Conservation (phyloP, 768 basidiomycete species). For the Pholiota molesta region DNA sequence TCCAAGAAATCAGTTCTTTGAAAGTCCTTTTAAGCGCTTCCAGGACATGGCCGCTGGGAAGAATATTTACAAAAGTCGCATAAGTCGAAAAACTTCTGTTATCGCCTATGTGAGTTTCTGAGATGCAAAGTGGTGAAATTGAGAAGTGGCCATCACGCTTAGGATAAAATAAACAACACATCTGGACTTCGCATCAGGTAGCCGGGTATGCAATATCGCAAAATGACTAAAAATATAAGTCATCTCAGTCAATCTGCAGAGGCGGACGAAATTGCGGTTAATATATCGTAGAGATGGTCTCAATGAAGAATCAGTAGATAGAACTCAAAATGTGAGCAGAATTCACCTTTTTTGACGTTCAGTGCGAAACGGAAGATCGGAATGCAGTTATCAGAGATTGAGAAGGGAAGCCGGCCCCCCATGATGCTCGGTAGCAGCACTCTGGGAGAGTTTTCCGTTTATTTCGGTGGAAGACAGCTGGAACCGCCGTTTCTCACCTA, state of each 20-base stretch:
- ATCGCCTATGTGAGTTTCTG: slow-evolving; percentile 23
- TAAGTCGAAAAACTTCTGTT: slow-evolving; percentile 9
- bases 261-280: slow-evolving; percentile 20
- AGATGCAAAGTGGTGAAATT: slow-evolving; percentile 24
- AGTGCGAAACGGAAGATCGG: slow-evolving; percentile 22
- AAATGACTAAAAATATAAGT: slow-evolving; percentile 23
- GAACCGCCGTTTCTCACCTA: slow-evolving; percentile 18
- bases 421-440: slow-evolving; percentile 14
- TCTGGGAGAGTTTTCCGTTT: slow-evolving; percentile 19
- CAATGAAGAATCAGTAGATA: slow-evolving; percentile 13
- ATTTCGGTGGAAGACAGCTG: slow-evolving; percentile 19
- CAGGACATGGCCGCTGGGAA: slow-evolving; percentile 11
- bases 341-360: slow-evolving; percentile 18
- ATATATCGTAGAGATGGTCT: slow-evolving; percentile 11
- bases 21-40: slow-evolving; percentile 22
- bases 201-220: slow-evolving; percentile 18
- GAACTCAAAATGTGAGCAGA: slow-evolving; percentile 19
- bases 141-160: slow-evolving; percentile 22
- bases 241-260: slow-evolving; percentile 14
- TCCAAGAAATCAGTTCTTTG: slow-evolving; percentile 5
- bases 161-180: slow-evolving; percentile 23
- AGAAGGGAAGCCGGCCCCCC: slow-evolving; percentile 20
- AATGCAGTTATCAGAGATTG: slow-evolving; percentile 14
- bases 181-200: slow-evolving; percentile 19
- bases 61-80: slow-evolving; percentile 12